Percentiles rank a stretch among this genome's conserved stretches.
phyloP scores from a whole-genome alignment of 1,284 basidiomycete species.

The Cryptococcus sp. region DNA sequence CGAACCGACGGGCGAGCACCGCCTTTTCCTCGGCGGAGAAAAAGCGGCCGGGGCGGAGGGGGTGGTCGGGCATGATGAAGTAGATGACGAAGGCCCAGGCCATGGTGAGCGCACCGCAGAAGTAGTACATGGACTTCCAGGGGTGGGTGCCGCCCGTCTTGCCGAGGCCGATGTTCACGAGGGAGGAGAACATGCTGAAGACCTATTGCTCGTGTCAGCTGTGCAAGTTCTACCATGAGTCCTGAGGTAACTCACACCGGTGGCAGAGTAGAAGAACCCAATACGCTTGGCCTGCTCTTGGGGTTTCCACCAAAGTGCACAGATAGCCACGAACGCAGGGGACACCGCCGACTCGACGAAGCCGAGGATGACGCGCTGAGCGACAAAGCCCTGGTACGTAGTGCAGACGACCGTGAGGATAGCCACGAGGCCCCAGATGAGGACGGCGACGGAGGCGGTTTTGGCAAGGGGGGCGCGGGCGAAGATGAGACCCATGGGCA shows the following conservation, averaged over 20 bases:
- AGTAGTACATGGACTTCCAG: slow-evolving; percentile 56
- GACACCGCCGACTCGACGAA: slow-evolving; percentile 51
- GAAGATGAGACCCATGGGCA: slow-evolving; percentile 52
- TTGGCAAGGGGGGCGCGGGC: slow-evolving; percentile 51
- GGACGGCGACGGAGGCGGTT: slow-evolving; percentile 37
- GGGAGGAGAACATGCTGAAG: slow-evolving; percentile 49
- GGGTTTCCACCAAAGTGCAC: slow-evolving; percentile 54
- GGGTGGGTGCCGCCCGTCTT: slow-evolving; percentile 44
- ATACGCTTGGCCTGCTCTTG: slow-evolving; percentile 46
- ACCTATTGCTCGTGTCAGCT: slow-evolving; percentile 15
- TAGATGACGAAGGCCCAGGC: slow-evolving; percentile 51
- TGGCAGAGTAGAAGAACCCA: slow-evolving; percentile 55
- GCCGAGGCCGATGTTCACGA: slow-evolving; percentile 55
- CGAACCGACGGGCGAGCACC: slow-evolving; percentile 46
- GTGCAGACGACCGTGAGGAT: slow-evolving; percentile 53
- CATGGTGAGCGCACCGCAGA: slow-evolving; percentile 54
- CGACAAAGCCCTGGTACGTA: slow-evolving; percentile 51
- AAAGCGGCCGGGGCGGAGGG: slow-evolving; percentile 43
- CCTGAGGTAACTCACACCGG: slow-evolving; percentile 43
- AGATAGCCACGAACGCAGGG: slow-evolving; percentile 55
- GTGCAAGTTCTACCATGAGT: background rate
- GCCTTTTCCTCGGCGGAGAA: slow-evolving; percentile 46
- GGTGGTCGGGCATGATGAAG: slow-evolving; percentile 52
- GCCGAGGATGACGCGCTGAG: slow-evolving; percentile 54
- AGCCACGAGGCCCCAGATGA: slow-evolving; percentile 53